Evolutionary conservation across 495 filamentous ascomycete species (phyloP).

Genomic region (Clavariopsis aquatica): DNA sequence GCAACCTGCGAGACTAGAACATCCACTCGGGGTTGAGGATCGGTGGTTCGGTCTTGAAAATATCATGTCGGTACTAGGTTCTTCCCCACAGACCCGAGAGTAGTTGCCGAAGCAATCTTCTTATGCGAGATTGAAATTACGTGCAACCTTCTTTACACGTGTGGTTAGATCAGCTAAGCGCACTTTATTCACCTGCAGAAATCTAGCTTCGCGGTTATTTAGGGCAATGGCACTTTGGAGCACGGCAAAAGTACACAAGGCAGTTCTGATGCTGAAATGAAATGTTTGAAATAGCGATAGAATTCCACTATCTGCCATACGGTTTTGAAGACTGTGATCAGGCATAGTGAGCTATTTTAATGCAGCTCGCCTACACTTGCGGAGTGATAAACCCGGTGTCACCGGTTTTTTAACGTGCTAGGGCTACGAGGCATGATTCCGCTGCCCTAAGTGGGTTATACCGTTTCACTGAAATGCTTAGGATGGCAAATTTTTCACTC

Average conservation of each 20-base stretch:
- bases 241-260: not conserved
- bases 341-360: not conserved
- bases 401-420: not conserved
- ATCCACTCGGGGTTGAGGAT: not conserved
- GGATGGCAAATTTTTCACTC: no score
- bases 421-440: no score
- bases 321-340: not conserved
- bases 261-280: not conserved
- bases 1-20: no score
- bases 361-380: not conserved
- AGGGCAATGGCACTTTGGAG: not conserved
- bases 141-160: not conserved
- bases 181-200: not conserved
- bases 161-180: not conserved
- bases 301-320: not conserved
- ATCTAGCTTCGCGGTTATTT: not conserved
- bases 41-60: not conserved
- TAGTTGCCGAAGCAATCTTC: not conserved
- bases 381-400: not conserved
- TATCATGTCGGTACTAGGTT: not conserved
- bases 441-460: no score
- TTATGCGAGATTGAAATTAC: conserved; percentile 4
- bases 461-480: no score
- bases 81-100: conserved; percentile 1
- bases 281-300: not conserved